A percentile compares a stretch with the other conserved stretches of the same genome.
phyloP scores from a whole-genome alignment of 2,329 filamentous ascomycete genomes.

The Colletotrichum tanaceti region DNA sequence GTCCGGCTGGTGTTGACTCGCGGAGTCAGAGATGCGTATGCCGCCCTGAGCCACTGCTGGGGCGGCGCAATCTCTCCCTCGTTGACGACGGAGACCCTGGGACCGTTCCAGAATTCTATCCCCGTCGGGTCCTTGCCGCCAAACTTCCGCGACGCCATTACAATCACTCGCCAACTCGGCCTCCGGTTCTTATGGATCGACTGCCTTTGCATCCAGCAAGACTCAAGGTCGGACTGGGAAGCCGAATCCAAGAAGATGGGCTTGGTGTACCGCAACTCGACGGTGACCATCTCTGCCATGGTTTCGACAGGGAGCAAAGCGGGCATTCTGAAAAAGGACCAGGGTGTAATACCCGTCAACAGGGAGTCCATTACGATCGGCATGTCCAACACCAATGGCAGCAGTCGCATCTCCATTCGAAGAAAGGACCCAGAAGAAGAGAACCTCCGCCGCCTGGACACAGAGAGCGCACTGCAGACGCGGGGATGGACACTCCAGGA shows the following conservation, averaged over 20 bases:
- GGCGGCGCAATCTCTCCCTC: constrained; percentile 25
- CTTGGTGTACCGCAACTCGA: constrained; percentile 27
- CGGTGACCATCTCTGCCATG: constrained; percentile 26
- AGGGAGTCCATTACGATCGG: no score
- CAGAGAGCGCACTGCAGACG: neutral
- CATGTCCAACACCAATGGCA: no score
- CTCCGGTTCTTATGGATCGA: constrained; percentile 43
- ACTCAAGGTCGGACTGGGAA: constrained; percentile 41
- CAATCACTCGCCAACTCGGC: constrained; percentile 23
- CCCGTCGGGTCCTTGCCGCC: neutral
- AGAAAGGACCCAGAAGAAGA: constrained; percentile 14
- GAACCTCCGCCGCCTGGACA: neutral
- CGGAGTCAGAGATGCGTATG: constrained; percentile 11
- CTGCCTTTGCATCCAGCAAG: constrained; percentile 41
- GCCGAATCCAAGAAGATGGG: constrained; percentile 33
- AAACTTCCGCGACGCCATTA: constrained; percentile 33
- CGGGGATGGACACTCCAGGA: constrained; percentile 20
- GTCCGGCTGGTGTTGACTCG: neutral
- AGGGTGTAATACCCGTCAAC: no score
- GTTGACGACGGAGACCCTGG: constrained; percentile 14
- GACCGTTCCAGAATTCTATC: constrained; percentile 10
- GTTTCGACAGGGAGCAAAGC: neutral
- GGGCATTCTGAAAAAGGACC: neutral
- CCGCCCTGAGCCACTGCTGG: constrained; percentile 42
- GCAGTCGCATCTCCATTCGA: neutral